Evolutionary conservation across 768 basidiomycete species (phyloP), one percentile per base, ranked within the genome.

Genomic region (Dacryopinax primogenitus): DNA sequence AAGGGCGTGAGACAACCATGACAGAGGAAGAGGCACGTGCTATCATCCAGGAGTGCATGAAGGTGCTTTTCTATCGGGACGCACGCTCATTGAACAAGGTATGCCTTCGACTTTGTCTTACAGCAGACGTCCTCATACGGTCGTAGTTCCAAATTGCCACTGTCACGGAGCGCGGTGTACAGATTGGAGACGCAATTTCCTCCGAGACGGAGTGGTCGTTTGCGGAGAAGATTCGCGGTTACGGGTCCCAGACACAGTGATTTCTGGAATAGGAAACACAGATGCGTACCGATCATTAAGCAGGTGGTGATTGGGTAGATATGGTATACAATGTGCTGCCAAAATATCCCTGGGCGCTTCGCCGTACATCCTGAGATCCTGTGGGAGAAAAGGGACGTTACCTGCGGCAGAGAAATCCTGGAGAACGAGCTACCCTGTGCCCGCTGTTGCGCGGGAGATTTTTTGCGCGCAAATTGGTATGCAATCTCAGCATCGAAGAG

Each of bases 31-130:
- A 92, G 65, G 96, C 92, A 16, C 78, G 81, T 28, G 77, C 81
- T 70, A 87, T 98, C 66, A 73, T 99, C 63, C 84, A 88, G 71
- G 84, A 88, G 62, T 85, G 88, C 73, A 90, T 99, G 86, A 85
- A 86, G 69, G 93, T 98, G 16, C 81, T 99, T 61, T 98, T 87
- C 77, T 99, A 99, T 77, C 85, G 96, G 45, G 96, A 99, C 71
- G 95, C 95, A 4, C 82, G 95, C 69, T 92, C 90, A 78, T 78
- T 94, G 74, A 89, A 98, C 82, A 96, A 97, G 84, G 94, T 91
- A 68, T 33, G 80, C 72, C 45, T n/a, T 28, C 21, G n/a, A 21
- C 15, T 28, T n/a, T 12, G 26, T 13, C 51, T 62, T 37, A 18
- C 63, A 23, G 28, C 15, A 62, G 34, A 16, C 15, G 30, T 69